A percentile compares a stretch with the other conserved stretches of the same genome.
These are phyloP conservation scores for Emergomyces pasteurianus DNA, from an alignment of 2,329 filamentous ascomycete genomes.

Conservation along the genomic window DNA sequence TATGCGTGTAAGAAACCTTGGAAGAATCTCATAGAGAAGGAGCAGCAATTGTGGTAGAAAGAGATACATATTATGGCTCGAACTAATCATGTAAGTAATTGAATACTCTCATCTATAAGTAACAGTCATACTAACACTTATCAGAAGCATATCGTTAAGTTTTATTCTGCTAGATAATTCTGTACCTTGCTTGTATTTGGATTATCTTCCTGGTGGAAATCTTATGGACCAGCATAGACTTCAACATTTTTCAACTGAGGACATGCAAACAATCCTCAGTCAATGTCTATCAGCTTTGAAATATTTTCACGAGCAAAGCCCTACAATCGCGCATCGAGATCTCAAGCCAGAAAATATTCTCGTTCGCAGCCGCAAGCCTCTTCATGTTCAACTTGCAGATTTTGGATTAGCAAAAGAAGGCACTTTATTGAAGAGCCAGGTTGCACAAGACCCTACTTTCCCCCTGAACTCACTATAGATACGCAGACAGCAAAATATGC, in stretches of 20 bases:
- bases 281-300: conserved; percentile 5
- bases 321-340: conserved; percentile 10
- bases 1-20: not conserved
- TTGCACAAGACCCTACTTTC: not conserved
- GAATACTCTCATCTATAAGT: not conserved
- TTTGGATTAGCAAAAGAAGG: conserved; percentile 8
- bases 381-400: conserved; percentile 9
- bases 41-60: not conserved
- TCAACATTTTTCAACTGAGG: not conserved
- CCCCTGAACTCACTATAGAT: not conserved
- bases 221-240: not conserved
- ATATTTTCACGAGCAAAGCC: conserved; percentile 9
- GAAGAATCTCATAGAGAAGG: not conserved
- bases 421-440: not conserved
- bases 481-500: conserved; percentile 45
- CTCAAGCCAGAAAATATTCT: conserved; percentile 14
- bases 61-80: not conserved
- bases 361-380: conserved; percentile 2
- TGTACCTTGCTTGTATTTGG: not conserved
- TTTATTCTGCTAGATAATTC: not conserved
- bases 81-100: not conserved
- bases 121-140: not conserved
- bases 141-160: not conserved
- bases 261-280: not conserved
- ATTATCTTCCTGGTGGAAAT: conserved; percentile 4